phyloP scores from a whole-genome alignment of 2,329 filamentous ascomycete genomes.

The Paecilomyces dactylethromorphus region DNA sequence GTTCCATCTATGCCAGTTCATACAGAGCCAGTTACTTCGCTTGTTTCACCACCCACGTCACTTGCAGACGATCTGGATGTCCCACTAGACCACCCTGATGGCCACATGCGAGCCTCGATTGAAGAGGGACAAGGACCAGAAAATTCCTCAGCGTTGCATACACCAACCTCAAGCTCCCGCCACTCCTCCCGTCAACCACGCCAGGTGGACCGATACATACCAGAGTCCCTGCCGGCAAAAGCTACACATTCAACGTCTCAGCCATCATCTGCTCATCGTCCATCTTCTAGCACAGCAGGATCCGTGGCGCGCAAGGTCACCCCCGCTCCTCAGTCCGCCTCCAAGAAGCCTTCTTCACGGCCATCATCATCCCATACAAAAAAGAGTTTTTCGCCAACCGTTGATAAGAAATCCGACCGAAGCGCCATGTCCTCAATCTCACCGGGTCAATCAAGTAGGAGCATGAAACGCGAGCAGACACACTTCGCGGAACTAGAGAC shows the following conservation, averaged over 20 bases:
- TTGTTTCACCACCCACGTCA: conserved; percentile 41
- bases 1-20: conserved; percentile 17
- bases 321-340: conserved; percentile 18
- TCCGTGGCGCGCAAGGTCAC: conserved; percentile 18
- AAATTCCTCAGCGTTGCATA: conserved; percentile 20
- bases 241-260: conserved; percentile 16
- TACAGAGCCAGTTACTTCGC: conserved; percentile 27
- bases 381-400: conserved; percentile 26
- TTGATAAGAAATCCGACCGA: conserved; percentile 31
- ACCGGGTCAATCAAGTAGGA: conserved; percentile 21
- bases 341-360: conserved; percentile 28
- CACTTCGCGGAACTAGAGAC: conserved; percentile 23
- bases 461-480: conserved; percentile 18
- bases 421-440: conserved; percentile 17
- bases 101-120: conserved; percentile 20
- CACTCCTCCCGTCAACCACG: conserved; percentile 40
- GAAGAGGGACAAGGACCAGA: conserved; percentile 19
- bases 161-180: conserved; percentile 35
- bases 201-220: conserved; percentile 32
- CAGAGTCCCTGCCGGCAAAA: conserved; percentile 23
- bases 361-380: conserved; percentile 33
- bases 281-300: conserved; percentile 12
- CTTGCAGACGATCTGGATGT: conserved; percentile 35
- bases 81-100: conserved; percentile 16
- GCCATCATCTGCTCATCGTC: conserved; percentile 15